phyloP scores from a whole-genome alignment of 305 asterid species.

The Rubia peregrina region DNA sequence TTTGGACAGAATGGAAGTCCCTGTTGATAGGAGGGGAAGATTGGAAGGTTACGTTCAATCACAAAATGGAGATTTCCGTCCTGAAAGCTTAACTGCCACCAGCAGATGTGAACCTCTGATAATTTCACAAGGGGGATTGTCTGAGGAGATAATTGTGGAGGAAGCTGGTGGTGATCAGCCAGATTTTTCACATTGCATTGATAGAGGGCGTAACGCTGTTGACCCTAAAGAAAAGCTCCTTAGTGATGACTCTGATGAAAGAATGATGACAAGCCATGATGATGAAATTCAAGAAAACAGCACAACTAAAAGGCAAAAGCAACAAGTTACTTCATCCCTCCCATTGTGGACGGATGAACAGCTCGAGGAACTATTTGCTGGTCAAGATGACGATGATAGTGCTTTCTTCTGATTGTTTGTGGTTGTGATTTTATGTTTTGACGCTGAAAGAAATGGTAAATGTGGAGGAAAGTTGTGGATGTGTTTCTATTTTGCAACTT shows the following conservation, averaged over 20 bases:
- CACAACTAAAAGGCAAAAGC: conserved; percentile 30
- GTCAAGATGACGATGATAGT: conserved; percentile 34
- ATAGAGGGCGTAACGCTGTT: conserved; percentile 21
- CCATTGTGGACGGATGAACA: conserved; percentile 83
- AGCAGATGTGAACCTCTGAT: conserved; percentile 17
- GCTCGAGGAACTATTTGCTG: conserved; percentile 54
- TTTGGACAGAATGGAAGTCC: conserved; percentile 20
- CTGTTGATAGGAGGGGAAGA: conserved; percentile 20
- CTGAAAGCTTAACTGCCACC: conserved; percentile 25
- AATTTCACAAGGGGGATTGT: conserved; percentile 24
- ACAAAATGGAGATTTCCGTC: conserved; percentile 28
- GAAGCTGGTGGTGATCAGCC: conserved; percentile 9
- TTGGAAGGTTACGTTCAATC: conserved; percentile 20
- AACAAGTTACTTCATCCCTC: conserved; percentile 27
- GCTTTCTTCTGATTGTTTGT: conserved; percentile 10
- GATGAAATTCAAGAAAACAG: conserved; percentile 26
- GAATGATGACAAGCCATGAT: conserved; percentile 15
- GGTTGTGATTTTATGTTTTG: background rate
- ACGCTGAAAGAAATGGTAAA: background rate
- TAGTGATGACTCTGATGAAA: conserved; percentile 9
- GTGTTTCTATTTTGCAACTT: background rate
- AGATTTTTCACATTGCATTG: conserved; percentile 12
- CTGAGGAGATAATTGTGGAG: conserved; percentile 22
- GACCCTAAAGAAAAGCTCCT: conserved; percentile 13
- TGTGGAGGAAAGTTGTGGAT: background rate